Conservation (phyloP, 106 monocot genomes). For the Narthecium ossifragum region DNA sequence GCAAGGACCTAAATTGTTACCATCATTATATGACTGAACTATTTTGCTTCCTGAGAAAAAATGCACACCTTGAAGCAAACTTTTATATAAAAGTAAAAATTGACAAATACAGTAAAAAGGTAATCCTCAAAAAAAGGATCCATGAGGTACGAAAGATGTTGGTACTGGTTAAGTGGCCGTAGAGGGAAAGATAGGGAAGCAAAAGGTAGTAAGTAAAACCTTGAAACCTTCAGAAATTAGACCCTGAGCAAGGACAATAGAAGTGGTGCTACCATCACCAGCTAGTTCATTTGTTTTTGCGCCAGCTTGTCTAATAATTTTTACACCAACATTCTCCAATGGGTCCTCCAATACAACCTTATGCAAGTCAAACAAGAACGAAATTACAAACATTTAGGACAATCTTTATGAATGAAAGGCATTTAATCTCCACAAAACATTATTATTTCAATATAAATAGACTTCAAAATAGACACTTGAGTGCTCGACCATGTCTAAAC, state of each 20-base stretch:
- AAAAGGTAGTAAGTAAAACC: slow-evolving; percentile 17
- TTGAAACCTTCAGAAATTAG: slow-evolving; percentile 89
- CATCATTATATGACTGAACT: neutral
- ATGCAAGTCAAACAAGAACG: neutral
- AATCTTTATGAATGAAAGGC: neutral
- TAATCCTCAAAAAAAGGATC: too few relatives aligned
- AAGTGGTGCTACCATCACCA: slow-evolving; percentile 90
- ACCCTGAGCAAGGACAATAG: slow-evolving; percentile 83
- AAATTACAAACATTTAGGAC: neutral
- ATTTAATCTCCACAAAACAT: too few relatives aligned
- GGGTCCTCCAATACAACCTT: slow-evolving; percentile 93
- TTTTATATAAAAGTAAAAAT: too few relatives aligned
- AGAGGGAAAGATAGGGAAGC: neutral
- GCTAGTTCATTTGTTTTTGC: slow-evolving; percentile 86
- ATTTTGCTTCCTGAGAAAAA: too few relatives aligned
- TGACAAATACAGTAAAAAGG: too few relatives aligned
- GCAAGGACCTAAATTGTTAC: slow-evolving; percentile 55
- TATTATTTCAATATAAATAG: too few relatives aligned
- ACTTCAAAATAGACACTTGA: neutral
- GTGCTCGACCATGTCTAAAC: neutral
- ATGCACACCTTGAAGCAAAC: too few relatives aligned
- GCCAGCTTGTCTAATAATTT: slow-evolving; percentile 88
- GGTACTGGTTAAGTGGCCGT: too few relatives aligned
- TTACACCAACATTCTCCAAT: slow-evolving; percentile 86
- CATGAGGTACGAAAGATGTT: too few relatives aligned